Evolutionary conservation across 805 yeast genomes (phyloP).

Genomic region (Candida caryicola): DNA sequence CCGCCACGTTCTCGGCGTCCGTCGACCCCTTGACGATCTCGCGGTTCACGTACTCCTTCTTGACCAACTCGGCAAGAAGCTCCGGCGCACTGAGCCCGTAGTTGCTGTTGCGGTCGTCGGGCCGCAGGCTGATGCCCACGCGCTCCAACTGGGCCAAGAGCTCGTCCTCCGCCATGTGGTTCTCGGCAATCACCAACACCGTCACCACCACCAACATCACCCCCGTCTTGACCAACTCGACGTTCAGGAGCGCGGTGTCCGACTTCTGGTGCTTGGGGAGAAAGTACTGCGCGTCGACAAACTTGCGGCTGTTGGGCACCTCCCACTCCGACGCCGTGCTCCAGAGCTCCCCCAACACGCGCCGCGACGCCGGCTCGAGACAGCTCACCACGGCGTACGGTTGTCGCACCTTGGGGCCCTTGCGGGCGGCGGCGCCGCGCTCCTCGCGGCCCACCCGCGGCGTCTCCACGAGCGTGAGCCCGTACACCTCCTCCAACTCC

Average conservation of each 20-base stretch:
- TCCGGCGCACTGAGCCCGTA: constrained; percentile 18
- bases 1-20: constrained; percentile 16
- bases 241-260: constrained; percentile 19
- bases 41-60: constrained; percentile 26
- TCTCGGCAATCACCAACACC: constrained; percentile 30
- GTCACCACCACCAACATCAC: constrained; percentile 26
- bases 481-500: constrained; percentile 24
- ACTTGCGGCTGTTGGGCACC: constrained; percentile 4
- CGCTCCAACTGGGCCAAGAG: constrained; percentile 19
- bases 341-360: constrained; percentile 28
- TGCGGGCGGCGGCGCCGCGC: constrained; percentile 1
- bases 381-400: constrained; percentile 21
- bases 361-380: constrained; percentile 18
- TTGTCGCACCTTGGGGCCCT: constrained; percentile 7
- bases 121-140: constrained; percentile 18
- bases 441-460: constrained; percentile 5
- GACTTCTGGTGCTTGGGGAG: constrained; percentile 20
- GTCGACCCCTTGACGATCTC: constrained; percentile 6
- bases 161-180: constrained; percentile 27
- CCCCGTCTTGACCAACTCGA: constrained; percentile 31
- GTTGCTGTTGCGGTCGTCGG: constrained; percentile 7
- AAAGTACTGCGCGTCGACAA: constrained; percentile 18
- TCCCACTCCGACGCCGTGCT: constrained; percentile 2
- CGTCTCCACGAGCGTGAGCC: constrained; percentile 22
- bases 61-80: constrained; percentile 25